These are phyloP conservation scores for Apiotrichum veenhuisii DNA, from an alignment of 1,284 basidiomycete genomes.

Conservation along the genomic window DNA sequence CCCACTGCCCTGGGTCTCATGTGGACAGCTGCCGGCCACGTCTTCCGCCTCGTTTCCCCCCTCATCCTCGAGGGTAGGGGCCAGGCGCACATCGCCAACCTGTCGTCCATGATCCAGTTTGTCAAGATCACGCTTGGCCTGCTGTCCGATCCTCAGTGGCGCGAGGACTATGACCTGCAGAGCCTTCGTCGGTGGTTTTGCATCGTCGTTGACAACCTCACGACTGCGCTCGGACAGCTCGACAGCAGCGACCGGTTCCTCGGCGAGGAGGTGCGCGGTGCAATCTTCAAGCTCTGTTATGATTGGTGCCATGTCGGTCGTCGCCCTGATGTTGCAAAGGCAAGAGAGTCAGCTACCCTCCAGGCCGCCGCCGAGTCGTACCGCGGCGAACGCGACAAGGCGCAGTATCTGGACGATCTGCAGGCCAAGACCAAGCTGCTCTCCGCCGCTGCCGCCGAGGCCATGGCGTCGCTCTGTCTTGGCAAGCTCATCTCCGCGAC, in stretches of 20 bases:
- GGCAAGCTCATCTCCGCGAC: slow-evolving; percentile 39
- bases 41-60: slow-evolving; percentile 79
- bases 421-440: slow-evolving; percentile 67
- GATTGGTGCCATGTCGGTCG: slow-evolving; percentile 89
- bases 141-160: slow-evolving; percentile 65
- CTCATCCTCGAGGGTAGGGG: slow-evolving; percentile 69
- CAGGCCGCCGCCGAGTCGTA: slow-evolving; percentile 59
- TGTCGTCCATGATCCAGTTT: slow-evolving; percentile 78
- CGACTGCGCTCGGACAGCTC: slow-evolving; percentile 68
- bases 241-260: slow-evolving; percentile 73
- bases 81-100: slow-evolving; percentile 61
- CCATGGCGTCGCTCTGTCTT: slow-evolving; percentile 80
- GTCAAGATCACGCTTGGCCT: slow-evolving; percentile 76
- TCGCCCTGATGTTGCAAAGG: slow-evolving; percentile 68
- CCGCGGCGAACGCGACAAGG: slow-evolving; percentile 56
- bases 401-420: slow-evolving; percentile 57
- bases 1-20: slow-evolving; percentile 72
- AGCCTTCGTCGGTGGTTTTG: slow-evolving; percentile 84
- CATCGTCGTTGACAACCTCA: slow-evolving; percentile 78
- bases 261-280: slow-evolving; percentile 68
- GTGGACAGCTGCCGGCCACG: slow-evolving; percentile 83
- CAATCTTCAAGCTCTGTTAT: slow-evolving; percentile 79
- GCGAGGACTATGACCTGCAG: slow-evolving; percentile 75
- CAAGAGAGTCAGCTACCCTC: slow-evolving; percentile 70
- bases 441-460: slow-evolving; percentile 74